Base-by-base conservation (phyloP, 768 basidiomycete species). In the Austroboletus eburneus region DNA sequence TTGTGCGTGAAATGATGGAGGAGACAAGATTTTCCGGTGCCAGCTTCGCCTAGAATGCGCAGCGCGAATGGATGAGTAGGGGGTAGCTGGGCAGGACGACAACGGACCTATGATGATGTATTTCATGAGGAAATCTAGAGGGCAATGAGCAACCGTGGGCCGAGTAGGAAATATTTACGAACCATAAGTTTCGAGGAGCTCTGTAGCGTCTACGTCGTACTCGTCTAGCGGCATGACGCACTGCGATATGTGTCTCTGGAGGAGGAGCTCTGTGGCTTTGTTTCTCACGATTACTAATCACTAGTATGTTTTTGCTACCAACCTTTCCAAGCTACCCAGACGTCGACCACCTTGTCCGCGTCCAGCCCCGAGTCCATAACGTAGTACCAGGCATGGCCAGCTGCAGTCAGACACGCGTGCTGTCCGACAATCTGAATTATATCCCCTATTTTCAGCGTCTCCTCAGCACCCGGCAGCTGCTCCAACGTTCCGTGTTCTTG, bases 1-100 rank as follows among this genome's bases (percentile, higher is more conserved):
- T 95, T 94, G 69, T 95, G 91, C 50, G 92, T 91, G 67, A 97
- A 98, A 54, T 96, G 92, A 67, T 97, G 91, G 42, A 99, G 73
- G 44, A 98, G 73, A 67, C 96, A 98, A 18, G 93, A 94, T 77
- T 99, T 99, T 32, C 96, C 96, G 4, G 92, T 89, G 52, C 93
- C 95, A 18, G 95, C 89, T 72, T 97, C 94, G 53, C 94, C 94
- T 97, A 50, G 21, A 54, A 50, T 8, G 27, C 17, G 27, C 14
- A 20, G 42, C 29, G 25, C 48, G 45, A 18, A 21, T 9, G 32
- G 44, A 41, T 45, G 38, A 48, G 46, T 25, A 42, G 25, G 30
- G 54, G 42, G 43, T 46, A 29, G 47, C 40, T 17, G 39, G 38
- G 38, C 39, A 42, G 20, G 17, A 34, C 32, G 8, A 9, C 30